phyloP scores from a whole-genome alignment of 306 rosid species.

The Castanopsis chinensis region DNA sequence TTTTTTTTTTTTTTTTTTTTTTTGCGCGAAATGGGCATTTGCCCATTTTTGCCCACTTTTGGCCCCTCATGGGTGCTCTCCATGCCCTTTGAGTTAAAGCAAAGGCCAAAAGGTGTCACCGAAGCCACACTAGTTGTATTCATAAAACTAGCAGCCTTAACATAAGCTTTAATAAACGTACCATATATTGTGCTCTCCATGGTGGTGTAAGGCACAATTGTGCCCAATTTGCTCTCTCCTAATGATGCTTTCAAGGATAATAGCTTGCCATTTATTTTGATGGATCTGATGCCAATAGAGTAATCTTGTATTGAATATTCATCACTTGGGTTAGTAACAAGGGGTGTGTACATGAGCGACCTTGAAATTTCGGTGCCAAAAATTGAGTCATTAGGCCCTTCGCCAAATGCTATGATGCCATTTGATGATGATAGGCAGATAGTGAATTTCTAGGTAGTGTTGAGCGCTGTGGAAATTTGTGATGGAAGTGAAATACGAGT shows the following conservation, averaged over 20 bases:
- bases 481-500: conserved; percentile 49
- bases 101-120: conserved; percentile 51
- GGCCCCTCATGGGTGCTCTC: conserved; percentile 36
- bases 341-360: conserved; percentile 64
- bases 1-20: no score
- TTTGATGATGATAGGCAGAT: conserved; percentile 61
- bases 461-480: conserved; percentile 44
- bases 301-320: no score
- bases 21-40: no score
- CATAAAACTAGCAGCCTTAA: not conserved
- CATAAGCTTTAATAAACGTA: conserved; percentile 40
- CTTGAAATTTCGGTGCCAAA: conserved; percentile 37
- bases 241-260: no score
- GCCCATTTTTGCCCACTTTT: no score
- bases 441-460: conserved; percentile 35
- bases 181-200: conserved; percentile 54
- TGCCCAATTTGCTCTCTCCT: no score
- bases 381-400: conserved; percentile 7
- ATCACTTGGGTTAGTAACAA: conserved; percentile 9
- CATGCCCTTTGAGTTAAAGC: conserved; percentile 28
- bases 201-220: conserved; percentile 33
- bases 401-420: conserved; percentile 42
- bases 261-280: no score
- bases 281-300: no score
- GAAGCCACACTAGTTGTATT: conserved; percentile 25